Percentiles rank a stretch among this genome's conserved stretches.
Evolutionary conservation across 306 rosid species (phyloP).

Genomic region (Astragalus membranaceus): DNA sequence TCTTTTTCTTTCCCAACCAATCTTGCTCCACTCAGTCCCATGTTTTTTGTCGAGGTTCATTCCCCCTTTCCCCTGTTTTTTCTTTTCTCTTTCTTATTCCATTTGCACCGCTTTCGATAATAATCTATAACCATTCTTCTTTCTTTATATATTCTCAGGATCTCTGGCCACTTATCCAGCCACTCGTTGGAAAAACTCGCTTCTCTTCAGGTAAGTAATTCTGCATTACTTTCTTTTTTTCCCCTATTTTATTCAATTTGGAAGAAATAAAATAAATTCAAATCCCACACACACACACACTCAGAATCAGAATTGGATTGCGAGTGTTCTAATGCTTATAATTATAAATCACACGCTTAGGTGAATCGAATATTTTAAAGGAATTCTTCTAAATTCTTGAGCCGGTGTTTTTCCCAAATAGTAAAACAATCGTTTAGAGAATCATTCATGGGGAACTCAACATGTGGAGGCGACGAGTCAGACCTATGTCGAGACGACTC

Average conservation of each 20-base stretch:
- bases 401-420: neutral
- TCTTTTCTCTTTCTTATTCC: neutral
- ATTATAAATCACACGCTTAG: neutral
- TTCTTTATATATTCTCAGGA: constrained; percentile 38
- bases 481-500: constrained; percentile 67
- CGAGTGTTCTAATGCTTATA: neutral
- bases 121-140: neutral
- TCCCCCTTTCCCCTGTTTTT: neutral
- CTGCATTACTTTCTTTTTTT: neutral
- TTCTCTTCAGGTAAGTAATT: constrained; percentile 40
- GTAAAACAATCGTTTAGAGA: constrained; percentile 27
- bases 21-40: constrained; percentile 25
- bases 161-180: constrained; percentile 54
- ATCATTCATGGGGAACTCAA: constrained; percentile 42
- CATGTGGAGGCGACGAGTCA: constrained; percentile 37
- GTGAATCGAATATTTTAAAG: neutral
- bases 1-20: neutral
- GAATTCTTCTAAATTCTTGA: constrained; percentile 18
- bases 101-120: neutral
- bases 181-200: constrained; percentile 16
- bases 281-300: neutral
- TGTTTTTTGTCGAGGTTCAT: constrained; percentile 64
- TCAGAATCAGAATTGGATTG: neutral
- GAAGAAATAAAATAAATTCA: neutral
- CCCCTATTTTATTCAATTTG: neutral